These are phyloP conservation scores for Lactuca sativa DNA, from an alignment of 129 eudicot species.

Conservation along the genomic window DNA sequence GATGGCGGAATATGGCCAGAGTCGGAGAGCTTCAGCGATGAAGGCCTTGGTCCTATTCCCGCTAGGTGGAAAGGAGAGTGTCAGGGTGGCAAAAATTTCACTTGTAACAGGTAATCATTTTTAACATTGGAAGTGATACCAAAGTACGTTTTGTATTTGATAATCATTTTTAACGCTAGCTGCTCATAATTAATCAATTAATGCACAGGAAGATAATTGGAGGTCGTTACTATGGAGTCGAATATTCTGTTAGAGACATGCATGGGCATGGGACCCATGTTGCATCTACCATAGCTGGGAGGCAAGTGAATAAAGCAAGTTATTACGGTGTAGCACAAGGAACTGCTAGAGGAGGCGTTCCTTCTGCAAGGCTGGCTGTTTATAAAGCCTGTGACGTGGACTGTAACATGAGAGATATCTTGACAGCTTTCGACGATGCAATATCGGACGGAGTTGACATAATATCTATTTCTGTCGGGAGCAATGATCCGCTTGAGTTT, in stretches of 20 bases:
- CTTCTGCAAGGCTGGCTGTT: constrained; percentile 44
- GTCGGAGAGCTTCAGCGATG: constrained; percentile 8
- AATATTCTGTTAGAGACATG: constrained; percentile 34
- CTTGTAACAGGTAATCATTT: constrained; percentile 49
- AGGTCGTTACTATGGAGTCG: constrained; percentile 29
- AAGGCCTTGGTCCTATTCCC: constrained; percentile 46
- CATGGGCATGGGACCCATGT: constrained; percentile 52
- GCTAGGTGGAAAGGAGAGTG: constrained; percentile 61
- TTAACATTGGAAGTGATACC: too few relatives aligned
- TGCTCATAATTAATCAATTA: too few relatives aligned
- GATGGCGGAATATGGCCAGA: constrained; percentile 57
- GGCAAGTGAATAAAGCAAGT: constrained; percentile 28
- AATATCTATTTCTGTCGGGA: constrained; percentile 36
- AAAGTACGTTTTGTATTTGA: too few relatives aligned
- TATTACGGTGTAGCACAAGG: constrained; percentile 40
- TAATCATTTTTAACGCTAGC: too few relatives aligned
- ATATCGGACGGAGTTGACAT: constrained; percentile 64
- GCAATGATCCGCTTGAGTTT: neutral
- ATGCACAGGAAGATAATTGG: constrained; percentile 44
- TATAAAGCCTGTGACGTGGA: constrained; percentile 27
- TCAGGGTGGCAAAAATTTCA: constrained; percentile 40
- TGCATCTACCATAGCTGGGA: constrained; percentile 53
- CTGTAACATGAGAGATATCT: constrained; percentile 22
- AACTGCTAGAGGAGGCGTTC: constrained; percentile 54
- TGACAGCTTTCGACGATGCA: constrained; percentile 41